Base-by-base conservation (phyloP, 805 yeast species). In the Saccharomyces eubayanus region DNA sequence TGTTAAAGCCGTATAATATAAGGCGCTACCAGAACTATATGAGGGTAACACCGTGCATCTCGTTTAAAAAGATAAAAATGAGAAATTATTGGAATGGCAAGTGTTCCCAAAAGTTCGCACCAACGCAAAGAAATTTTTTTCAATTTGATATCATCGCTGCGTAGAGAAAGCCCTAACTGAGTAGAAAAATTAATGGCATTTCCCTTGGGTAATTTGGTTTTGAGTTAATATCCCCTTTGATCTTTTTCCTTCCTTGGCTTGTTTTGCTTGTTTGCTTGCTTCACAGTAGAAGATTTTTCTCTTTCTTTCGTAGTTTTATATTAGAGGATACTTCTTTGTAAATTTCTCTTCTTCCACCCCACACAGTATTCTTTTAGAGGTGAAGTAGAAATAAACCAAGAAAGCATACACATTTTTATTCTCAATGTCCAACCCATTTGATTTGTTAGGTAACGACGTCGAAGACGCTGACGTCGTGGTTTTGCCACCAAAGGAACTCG, bases 391-490 rank as follows among this genome's bases (percentile, higher is more conserved):
- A 10, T 28, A 46, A 12, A 14, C 43, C 31, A 24, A 28, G 31
- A 27, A 31, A 48, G 50, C 50, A n/a, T 29, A 28, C 43, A 48
- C 50, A 48, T 31, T 36, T 36, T 36, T 27, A 43, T 40, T 21
- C 28, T 50, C 41, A 52, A 62, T 62, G 65, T 62, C 67, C 58
- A 87, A 87, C 78, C 87, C 88, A 72, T 87, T 78, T 75, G 87
- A 81, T 74, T 81, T 87, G 74, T 79, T 87, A 78, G 94, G 79
- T 73, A 87, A 88, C 83, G 96, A 88, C 78, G 88, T 87, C 66
- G 91, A 87, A 72, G 95, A 85, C 74, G 86, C 82, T 66, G 80
- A 77, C 68, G 76, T 77, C 53, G 81, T 81, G 59, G 71, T 73
- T 53, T 70, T 76, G 54, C 72, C 79, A 62, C 68, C 74, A 36